Conservation (phyloP, 2,329 filamentous ascomycete species). For the Fusarium austroafricanum region DNA sequence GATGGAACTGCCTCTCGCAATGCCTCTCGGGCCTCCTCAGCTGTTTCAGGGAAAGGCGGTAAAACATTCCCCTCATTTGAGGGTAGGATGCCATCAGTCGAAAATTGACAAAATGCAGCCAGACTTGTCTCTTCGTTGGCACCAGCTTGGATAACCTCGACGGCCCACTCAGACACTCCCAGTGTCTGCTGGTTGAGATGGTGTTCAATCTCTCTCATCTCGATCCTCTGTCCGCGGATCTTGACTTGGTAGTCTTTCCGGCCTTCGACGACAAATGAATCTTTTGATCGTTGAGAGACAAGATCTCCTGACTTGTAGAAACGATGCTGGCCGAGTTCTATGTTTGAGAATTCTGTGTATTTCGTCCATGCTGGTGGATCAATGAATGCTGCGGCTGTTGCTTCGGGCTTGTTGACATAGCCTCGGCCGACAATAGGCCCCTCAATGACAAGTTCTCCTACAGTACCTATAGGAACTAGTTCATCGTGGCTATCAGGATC, state of each 20-base stretch:
- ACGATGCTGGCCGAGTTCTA: not conserved
- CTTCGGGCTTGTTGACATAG: not conserved
- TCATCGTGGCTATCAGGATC: not conserved
- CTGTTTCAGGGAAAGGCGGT: not conserved
- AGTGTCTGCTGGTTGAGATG: not conserved
- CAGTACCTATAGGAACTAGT: not conserved
- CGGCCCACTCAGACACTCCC: not conserved
- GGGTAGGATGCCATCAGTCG: not conserved
- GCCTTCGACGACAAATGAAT: conserved; percentile 18
- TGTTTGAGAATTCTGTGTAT: not conserved
- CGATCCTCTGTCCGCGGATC: conserved; percentile 39
- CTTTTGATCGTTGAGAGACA: not conserved
- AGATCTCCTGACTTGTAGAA: not conserved
- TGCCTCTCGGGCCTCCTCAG: not conserved
- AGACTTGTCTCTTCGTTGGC: not conserved
- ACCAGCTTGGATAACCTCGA: not conserved
- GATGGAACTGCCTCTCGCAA: not conserved
- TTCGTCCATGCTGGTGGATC: not conserved
- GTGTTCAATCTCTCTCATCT: conserved; percentile 41
- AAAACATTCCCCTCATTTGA: not conserved
- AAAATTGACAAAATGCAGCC: not conserved
- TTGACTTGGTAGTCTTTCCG: conserved; percentile 43
- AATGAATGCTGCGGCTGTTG: not conserved
- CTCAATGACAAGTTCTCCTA: not conserved
- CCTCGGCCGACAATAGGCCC: not conserved